Evolutionary conservation across 371 early-diverging fungal species (phyloP), one percentile per base, ranked within the genome.

Genomic region (Apophysomyces variabilis): DNA sequence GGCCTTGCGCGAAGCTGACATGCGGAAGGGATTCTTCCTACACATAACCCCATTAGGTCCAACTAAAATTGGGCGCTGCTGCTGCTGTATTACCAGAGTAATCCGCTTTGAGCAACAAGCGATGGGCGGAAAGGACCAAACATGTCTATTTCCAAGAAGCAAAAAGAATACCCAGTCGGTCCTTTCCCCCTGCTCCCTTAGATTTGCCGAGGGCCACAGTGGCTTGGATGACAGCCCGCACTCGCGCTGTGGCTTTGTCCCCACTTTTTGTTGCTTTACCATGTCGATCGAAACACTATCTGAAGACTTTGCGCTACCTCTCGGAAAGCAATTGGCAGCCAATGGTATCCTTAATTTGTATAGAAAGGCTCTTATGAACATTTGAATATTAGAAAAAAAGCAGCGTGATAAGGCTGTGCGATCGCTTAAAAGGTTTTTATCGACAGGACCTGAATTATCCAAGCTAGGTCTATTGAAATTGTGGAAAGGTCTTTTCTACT

Each of bases 401-500:
- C 88, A 88, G 41, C 87, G 96, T 58, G 96, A 96, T 74, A 84
- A 87, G 65, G 96, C 96, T 8, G 88, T 94, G 58, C 82, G 84
- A 12, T 75, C 86, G 38, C 89, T 96, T 6, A 71, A 75, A 36
- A 71, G 74, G 57, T 92, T 87, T 72, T 76, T 96, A 32, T 73
- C 85, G 3, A 79, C 74, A 37, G 79, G 85, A 47, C 74, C 77
- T 7, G 82, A 80, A n/a, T 65, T 95, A 37, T 69, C 81, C 18
- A 80, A 91, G 26, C 61, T 85, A 36, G 95, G 95, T 37, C 81
- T 95, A 58, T 68, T 91, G 60, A 94, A 94, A 76, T 85, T 96
- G 21, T 97, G 97, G 96, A 95, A 94, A 79, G 97, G 93, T 14
- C 86, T 97, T 37, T 97, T 93, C 69, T 97, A 94, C 74, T 93